These are phyloP conservation scores for Xylariaceae sp. DNA, from an alignment of 2,329 filamentous ascomycete genomes.

Conservation along the genomic window DNA sequence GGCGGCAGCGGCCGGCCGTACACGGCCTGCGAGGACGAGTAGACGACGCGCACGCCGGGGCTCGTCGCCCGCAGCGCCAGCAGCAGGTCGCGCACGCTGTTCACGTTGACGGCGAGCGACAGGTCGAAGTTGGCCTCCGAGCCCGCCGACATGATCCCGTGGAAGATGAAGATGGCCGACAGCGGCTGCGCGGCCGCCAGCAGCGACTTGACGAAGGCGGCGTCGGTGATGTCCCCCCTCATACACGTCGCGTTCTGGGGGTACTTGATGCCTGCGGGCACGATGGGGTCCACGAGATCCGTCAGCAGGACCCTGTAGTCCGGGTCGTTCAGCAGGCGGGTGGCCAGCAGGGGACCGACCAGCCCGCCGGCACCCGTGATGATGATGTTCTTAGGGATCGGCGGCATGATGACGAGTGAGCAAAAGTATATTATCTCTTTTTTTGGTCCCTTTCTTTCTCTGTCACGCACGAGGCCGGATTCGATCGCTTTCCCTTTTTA, in stretches of 20 bases:
- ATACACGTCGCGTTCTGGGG: constrained; percentile 57
- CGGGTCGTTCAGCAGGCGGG: constrained; percentile 48
- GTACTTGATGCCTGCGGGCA: constrained; percentile 54
- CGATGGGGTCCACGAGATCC: constrained; percentile 59
- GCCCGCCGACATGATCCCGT: constrained; percentile 71
- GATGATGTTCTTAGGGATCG: constrained; percentile 41
- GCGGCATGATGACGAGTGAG: constrained; percentile 28
- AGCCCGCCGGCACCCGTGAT: constrained; percentile 44
- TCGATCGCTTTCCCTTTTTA: background rate
- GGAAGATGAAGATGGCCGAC: constrained; percentile 64
- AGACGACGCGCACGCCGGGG: constrained; percentile 63
- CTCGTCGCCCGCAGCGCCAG: constrained; percentile 53
- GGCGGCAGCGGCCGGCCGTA: constrained; percentile 63
- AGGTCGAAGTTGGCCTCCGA: constrained; percentile 66
- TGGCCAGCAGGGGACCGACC: constrained; percentile 45
- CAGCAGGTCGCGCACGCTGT: constrained; percentile 61
- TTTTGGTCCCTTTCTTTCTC: background rate
- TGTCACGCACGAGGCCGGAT: background rate
- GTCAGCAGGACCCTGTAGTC: constrained; percentile 51
- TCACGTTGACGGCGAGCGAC: constrained; percentile 65
- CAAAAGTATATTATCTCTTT: background rate
- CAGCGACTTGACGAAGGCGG: constrained; percentile 45
- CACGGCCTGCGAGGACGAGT: constrained; percentile 67
- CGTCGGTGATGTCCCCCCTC: constrained; percentile 54
- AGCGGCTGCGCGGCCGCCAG: constrained; percentile 53